These are phyloP conservation scores for Sedum album DNA, from an alignment of 164 flowering plant species.

Conservation along the genomic window DNA sequence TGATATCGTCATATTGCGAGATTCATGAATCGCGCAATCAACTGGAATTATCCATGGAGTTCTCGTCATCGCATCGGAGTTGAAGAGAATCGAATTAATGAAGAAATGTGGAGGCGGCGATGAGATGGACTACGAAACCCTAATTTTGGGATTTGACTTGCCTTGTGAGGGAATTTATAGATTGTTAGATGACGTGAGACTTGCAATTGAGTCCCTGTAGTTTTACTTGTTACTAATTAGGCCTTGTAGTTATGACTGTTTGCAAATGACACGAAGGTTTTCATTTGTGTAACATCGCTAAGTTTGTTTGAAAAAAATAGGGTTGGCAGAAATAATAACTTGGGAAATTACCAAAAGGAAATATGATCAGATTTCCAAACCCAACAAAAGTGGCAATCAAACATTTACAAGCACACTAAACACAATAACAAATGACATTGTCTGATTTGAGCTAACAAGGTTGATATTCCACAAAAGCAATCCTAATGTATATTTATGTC, in stretches of 20 bases:
- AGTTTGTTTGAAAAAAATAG: too few relatives aligned
- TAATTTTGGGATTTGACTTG: not conserved
- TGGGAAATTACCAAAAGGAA: too few relatives aligned
- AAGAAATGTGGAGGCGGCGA: not conserved
- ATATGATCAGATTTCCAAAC: not conserved
- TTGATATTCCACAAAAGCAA: not conserved
- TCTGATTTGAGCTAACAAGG: too few relatives aligned
- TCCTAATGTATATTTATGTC: not conserved
- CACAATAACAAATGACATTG: too few relatives aligned
- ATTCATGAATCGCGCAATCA: not conserved
- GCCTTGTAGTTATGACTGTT: too few relatives aligned
- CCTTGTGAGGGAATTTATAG: not conserved
- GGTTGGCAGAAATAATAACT: too few relatives aligned
- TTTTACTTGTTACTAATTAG: too few relatives aligned
- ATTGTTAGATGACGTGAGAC: too few relatives aligned
- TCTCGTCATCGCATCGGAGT: not conserved
- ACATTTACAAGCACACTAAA: not conserved
- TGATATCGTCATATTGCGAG: constrained; percentile 1
- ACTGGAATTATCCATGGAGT: not conserved
- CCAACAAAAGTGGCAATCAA: not conserved
- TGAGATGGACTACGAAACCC: not conserved
- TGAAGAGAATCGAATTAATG: not conserved
- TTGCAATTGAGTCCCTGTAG: too few relatives aligned
- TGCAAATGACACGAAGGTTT: too few relatives aligned
- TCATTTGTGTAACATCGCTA: too few relatives aligned